Conservation (phyloP, 2,329 filamentous ascomycete species). For the Nothophaeocryptopus gaeumannii region DNA sequence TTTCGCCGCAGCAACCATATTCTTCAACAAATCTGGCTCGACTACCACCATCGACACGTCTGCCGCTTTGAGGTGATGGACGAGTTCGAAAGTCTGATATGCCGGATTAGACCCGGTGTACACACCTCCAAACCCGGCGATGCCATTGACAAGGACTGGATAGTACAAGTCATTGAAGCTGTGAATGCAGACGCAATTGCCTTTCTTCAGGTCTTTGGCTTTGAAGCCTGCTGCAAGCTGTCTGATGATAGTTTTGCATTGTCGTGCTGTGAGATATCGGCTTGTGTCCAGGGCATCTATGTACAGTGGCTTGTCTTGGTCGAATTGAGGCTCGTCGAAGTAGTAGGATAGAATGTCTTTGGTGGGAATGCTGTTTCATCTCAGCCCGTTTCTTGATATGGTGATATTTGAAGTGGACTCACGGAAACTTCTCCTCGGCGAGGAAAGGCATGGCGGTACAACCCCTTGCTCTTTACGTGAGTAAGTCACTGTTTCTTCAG, state of each 20-base stretch:
- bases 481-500: too few relatives aligned
- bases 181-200: conserved; percentile 53
- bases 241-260: conserved; percentile 43
- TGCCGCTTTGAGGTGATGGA: conserved; percentile 29
- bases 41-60: conserved; percentile 31
- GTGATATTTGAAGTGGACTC: neutral
- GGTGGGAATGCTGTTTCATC: conserved; percentile 37
- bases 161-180: conserved; percentile 51
- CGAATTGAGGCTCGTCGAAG: conserved; percentile 48
- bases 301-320: conserved; percentile 50
- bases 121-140: conserved; percentile 31
- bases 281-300: conserved; percentile 41
- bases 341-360: conserved; percentile 54
- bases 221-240: conserved; percentile 52
- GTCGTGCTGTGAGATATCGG: conserved; percentile 43
- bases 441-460: conserved; percentile 13
- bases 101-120: conserved; percentile 35
- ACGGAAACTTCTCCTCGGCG: conserved; percentile 20
- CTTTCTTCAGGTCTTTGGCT: conserved; percentile 45
- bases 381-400: neutral
- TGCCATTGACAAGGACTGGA: conserved; percentile 22
- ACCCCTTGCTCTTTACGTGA: neutral
- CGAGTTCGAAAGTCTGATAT: conserved; percentile 35
- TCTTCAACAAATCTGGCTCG: conserved; percentile 34
- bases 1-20: conserved; percentile 35